Evolutionary conservation across 106 monocot species (phyloP), one percentile per base, ranked within the genome.

Genomic region (Dioscorea zingiberensis): DNA sequence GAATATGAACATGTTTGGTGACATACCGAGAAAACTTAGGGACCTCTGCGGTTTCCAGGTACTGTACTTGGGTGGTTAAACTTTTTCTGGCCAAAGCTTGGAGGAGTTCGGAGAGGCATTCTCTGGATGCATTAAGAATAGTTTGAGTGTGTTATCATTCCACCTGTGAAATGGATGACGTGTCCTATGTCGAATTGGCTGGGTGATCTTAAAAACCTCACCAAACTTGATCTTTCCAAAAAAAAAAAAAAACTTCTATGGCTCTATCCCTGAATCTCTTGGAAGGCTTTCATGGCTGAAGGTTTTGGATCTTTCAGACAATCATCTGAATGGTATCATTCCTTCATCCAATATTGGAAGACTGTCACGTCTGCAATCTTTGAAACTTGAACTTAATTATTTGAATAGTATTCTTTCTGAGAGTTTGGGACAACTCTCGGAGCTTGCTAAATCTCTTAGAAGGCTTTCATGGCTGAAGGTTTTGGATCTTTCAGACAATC

Each of bases 271-370:
- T n/a, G 19, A 15, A 32, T 15, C 29, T 15, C 16, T 62, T 38
- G 38, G 62, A 17, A 19, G 38, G 3, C 32, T 62, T 14, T n/a
- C n/a, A 38, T 38, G 44, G 6, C 38, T 62, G 30, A 0, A n/a
- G 16, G 4, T 7, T 18, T 29, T 62, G n/a, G 54, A 63, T 54
- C n/a, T 76, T 14, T 69, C 75, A 7, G 54, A 30, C 12, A 76
- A 76, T 56, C 14, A 23, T 25, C 27, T 76, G 47, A 63, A 54
- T 14, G 75, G 75, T 44, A 21, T 26, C 14, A 26, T 76, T 0
- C 69, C 69, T 3, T 2, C 22, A 2, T 76, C 62, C 29, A 46
- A n/a, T n/a, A n/a, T 48, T 59, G 19, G 21, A 21, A 18, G 25
- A 14, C 12, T 13, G 13, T 26, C 49, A 21, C 10, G 25, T 1